Percentiles rank a stretch among this genome's conserved stretches.
phyloP scores from a whole-genome alignment of 1,284 basidiomycete species.

The Leccinum subrobustum region DNA sequence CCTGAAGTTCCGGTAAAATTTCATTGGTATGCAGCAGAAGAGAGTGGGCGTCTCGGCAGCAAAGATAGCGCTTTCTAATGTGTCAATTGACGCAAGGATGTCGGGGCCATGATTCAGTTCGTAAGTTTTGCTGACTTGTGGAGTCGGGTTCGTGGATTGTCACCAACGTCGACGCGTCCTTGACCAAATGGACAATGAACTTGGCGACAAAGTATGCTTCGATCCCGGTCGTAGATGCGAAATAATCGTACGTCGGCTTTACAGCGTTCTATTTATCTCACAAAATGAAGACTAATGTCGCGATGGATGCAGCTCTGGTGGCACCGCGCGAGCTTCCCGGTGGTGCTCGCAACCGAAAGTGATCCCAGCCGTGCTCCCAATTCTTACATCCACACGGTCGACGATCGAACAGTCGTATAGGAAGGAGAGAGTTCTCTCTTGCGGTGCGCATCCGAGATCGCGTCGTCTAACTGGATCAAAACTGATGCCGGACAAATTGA shows the following conservation, averaged over 20 bases:
- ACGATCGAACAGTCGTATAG: slow-evolving; percentile 43
- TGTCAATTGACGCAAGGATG: too few species aligned
- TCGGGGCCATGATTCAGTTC: slow-evolving; percentile 72
- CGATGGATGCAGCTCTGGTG: slow-evolving; percentile 6
- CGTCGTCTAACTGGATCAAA: slow-evolving; percentile 12
- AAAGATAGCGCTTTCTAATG: too few species aligned
- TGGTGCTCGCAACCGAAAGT: slow-evolving; percentile 47
- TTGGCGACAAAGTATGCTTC: slow-evolving; percentile 11
- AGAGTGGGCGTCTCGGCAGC: slow-evolving; percentile 82
- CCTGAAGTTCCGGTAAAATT: slow-evolving; percentile 83
- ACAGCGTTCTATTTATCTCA: background rate
- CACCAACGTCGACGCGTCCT: slow-evolving; percentile 4
- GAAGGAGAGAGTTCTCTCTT: slow-evolving; percentile 62
- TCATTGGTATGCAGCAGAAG: slow-evolving; percentile 93
- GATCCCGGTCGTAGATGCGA: slow-evolving; percentile 4
- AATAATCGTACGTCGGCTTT: slow-evolving; percentile 11
- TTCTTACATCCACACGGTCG: slow-evolving; percentile 71
- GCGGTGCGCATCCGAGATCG: slow-evolving; percentile 79
- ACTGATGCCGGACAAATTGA: background rate
- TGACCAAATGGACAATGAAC: slow-evolving; percentile 14
- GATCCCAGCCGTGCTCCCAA: slow-evolving; percentile 65
- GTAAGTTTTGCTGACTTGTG: slow-evolving; percentile 33
- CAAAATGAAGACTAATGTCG: background rate
- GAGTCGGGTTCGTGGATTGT: background rate
- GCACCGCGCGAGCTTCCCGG: slow-evolving; percentile 14